These are phyloP conservation scores for Beta macrorhiza DNA, from an alignment of 179 eudicot genomes.

Conservation along the genomic window DNA sequence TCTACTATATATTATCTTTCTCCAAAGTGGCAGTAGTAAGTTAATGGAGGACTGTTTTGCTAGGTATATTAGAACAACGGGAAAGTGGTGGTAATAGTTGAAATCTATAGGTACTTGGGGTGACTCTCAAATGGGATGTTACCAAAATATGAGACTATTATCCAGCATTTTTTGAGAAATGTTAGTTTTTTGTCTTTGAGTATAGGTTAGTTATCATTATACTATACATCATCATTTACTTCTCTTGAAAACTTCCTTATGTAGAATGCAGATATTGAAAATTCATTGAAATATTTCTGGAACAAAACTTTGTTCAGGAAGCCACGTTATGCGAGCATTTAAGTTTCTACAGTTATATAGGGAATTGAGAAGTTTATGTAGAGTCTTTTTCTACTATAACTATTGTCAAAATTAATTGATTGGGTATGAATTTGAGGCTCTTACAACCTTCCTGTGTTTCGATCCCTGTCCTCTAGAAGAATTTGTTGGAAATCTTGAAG, in stretches of 20 bases:
- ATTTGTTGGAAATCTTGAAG: too few species aligned
- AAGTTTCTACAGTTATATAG: not conserved
- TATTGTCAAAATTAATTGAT: not conserved
- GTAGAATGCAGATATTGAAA: not conserved
- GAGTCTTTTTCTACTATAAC: not conserved
- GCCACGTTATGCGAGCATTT: not conserved
- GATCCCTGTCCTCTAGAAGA: not conserved
- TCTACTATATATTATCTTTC: not conserved
- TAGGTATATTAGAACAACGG: too few species aligned
- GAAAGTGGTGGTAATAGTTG: too few species aligned
- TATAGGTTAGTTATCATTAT: not conserved
- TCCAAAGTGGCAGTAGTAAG: not conserved
- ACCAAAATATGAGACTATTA: not conserved
- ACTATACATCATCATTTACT: not conserved
- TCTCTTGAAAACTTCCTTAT: not conserved
- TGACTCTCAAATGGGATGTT: not conserved
- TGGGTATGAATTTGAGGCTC: not conserved
- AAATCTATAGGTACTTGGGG: not conserved
- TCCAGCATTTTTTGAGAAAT: not conserved
- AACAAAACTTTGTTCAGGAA: not conserved
- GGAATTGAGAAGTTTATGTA: not conserved
- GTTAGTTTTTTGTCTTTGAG: not conserved
- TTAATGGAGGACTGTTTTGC: not conserved
- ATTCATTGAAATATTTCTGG: not conserved
- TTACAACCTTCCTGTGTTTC: not conserved